Evolutionary conservation across 768 basidiomycete genomes (phyloP).

Genomic region (Suillus paluster): DNA sequence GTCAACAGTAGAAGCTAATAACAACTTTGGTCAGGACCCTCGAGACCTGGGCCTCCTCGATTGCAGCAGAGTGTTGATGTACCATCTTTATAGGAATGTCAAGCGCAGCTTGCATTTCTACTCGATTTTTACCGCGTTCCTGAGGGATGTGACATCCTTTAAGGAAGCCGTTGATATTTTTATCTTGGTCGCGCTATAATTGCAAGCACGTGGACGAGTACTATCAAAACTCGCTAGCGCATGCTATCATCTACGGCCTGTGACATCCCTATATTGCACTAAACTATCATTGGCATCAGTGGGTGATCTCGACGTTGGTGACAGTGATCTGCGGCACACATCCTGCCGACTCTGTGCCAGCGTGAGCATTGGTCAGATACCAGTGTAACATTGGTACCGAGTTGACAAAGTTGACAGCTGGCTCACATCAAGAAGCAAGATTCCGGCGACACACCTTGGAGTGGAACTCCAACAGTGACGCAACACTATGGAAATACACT

Average conservation of each 20-base stretch:
- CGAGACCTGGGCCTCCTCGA: conserved; percentile 49
- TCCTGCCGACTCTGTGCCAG: not conserved
- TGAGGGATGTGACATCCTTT: no score
- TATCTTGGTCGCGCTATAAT: not conserved
- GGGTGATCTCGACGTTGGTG: not conserved
- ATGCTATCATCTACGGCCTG: no score
- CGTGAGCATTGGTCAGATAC: no score
- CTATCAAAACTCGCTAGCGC: no score
- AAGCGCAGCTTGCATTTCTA: not conserved
- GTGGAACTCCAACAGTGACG: not conserved
- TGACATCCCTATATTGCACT: not conserved
- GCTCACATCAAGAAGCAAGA: not conserved
- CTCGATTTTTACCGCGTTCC: not conserved
- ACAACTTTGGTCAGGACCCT: no score
- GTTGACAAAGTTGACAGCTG: not conserved
- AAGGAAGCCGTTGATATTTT: not conserved
- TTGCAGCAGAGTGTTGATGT: conserved; percentile 69
- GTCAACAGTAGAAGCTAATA: no score
- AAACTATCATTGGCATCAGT: not conserved
- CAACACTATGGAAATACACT: not conserved
- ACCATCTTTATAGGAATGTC: conserved; percentile 49
- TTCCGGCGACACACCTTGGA: not conserved
- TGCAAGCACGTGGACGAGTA: no score
- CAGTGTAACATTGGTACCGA: no score
- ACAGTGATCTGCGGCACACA: not conserved